Base-by-base conservation (phyloP, 306 rosid genomes). In the Citrullus mucosospermus region DNA sequence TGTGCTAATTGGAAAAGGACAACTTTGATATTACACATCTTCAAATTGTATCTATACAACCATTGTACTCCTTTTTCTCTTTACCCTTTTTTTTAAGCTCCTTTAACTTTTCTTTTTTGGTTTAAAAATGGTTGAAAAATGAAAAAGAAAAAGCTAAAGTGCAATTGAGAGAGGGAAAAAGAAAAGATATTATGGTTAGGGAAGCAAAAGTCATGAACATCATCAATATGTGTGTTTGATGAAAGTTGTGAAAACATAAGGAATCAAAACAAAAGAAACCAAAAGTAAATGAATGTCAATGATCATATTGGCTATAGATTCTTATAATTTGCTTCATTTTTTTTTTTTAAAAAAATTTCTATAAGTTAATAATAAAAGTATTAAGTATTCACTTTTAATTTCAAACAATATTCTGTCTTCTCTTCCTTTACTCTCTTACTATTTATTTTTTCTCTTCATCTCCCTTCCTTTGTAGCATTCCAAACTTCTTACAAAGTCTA, bases 61-160 rank as follows among this genome's bases (percentile, higher is more conserved):
- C 75, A 44, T 69, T 48, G 76, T 14, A 70, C 25, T 70, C 76
- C 76, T 69, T 70, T 28, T 70, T 13, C 75, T 70, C 76, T 71
- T 20, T 39, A 11, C 36, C 17, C 13, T 46, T 25, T 46, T 46
- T 70, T 22, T 46, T 1, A 9, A 13, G 54, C 3, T 71, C 57
- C 57, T 71, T 46, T 68, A 41, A 68, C 55, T 68, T 71, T 71
- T 71, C 6, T 22, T 71, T 71, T 71, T 36, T 6, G 22, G 34
- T 41, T 43, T 5, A 71, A 71, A 71, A 71, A 44, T 71, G 11
- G 56, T 71, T 71, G 76, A 71, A 46, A 67, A 70, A 20, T 20
- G 48, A 43, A 30, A 71, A 48, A 14, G 16, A 20, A 22, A 71
- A 46, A 25, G 76, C 7, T 46, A 71, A 71, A 71, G 76, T 71